A percentile compares a stretch with the other conserved stretches of the same genome.
phyloP scores from a whole-genome alignment of 805 yeast genomes.

The Nakazawaea wickerhamii region DNA sequence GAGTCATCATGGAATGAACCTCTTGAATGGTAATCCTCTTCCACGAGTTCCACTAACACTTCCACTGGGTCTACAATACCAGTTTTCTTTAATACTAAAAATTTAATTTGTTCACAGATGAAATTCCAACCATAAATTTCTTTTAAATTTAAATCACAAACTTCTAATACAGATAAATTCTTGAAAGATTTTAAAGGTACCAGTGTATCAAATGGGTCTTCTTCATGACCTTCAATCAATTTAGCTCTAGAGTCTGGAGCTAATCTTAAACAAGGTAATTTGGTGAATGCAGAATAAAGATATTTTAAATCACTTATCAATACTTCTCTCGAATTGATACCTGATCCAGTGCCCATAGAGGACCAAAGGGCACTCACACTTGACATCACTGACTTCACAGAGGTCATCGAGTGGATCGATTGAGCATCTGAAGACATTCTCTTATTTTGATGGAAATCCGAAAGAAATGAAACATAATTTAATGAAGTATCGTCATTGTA shows the following conservation, averaged over 20 bases:
- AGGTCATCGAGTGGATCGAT: constrained; percentile 54
- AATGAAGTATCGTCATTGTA: constrained; percentile 44
- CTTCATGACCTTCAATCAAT: constrained; percentile 57
- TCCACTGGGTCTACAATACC: constrained; percentile 49
- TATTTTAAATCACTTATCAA: constrained; percentile 41
- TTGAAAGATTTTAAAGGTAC: constrained; percentile 60
- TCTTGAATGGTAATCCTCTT: constrained; percentile 38
- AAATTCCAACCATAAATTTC: constrained; percentile 63
- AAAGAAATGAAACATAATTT: constrained; percentile 52
- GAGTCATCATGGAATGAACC: constrained; percentile 21
- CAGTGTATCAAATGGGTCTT: constrained; percentile 66
- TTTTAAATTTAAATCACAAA: constrained; percentile 56
- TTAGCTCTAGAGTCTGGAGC: constrained; percentile 56
- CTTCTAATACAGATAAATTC: constrained; percentile 55
- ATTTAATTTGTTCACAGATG: constrained; percentile 48
- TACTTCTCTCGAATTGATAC: constrained; percentile 39
- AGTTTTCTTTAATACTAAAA: constrained; percentile 47
- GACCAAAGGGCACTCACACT: constrained; percentile 38
- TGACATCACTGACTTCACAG: constrained; percentile 49
- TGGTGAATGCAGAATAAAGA: constrained; percentile 57
- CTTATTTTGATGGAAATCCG: constrained; percentile 39
- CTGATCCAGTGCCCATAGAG: constrained; percentile 23
- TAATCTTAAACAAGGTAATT: constrained; percentile 56
- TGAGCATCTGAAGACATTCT: constrained; percentile 27
- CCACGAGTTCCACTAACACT: constrained; percentile 44